A percentile compares a stretch with the other conserved stretches of the same genome.
These are phyloP conservation scores for Glonium stellatum DNA, from an alignment of 495 filamentous ascomycete genomes.

Conservation along the genomic window DNA sequence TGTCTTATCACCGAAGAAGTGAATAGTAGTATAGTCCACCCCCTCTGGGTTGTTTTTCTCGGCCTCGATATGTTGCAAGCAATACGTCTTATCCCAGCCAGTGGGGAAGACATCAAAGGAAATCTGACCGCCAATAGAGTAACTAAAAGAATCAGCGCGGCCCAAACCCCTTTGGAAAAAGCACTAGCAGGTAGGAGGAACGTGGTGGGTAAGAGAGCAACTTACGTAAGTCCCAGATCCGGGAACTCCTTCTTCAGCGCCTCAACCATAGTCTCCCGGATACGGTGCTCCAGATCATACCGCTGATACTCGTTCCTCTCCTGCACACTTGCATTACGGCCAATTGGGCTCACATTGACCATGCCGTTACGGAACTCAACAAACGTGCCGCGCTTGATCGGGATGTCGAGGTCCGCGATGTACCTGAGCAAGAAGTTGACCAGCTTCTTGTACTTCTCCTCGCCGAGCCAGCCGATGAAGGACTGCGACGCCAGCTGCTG, in stretches of 20 bases:
- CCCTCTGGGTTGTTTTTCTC: conserved; percentile 65
- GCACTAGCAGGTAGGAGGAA: neutral
- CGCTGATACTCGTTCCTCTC: conserved; percentile 74
- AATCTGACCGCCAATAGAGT: conserved; percentile 91
- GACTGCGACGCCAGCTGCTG: conserved; percentile 59
- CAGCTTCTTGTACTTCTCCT: conserved; percentile 83
- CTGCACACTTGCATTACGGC: conserved; percentile 74
- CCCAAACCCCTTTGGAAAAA: neutral
- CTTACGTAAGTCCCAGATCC: conserved; percentile 77
- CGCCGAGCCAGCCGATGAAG: conserved; percentile 91
- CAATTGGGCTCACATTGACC: conserved; percentile 89
- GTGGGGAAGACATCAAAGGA: conserved; percentile 96
- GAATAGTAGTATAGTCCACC: conserved; percentile 73
- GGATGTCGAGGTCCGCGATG: conserved; percentile 79
- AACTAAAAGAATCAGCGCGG: conserved; percentile 44
- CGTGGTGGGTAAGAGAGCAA: conserved; percentile 18
- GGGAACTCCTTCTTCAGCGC: conserved; percentile 73
- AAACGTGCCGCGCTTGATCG: conserved; percentile 91
- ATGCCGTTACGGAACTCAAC: conserved; percentile 96
- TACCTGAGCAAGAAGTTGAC: conserved; percentile 58
- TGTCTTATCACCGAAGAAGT: conserved; percentile 98
- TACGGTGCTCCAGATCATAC: conserved; percentile 68
- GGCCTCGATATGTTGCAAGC: conserved; percentile 74
- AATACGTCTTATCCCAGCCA: conserved; percentile 99
- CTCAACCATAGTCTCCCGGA: conserved; percentile 65